Percentiles rank a stretch among this genome's conserved stretches.
Evolutionary conservation across 2,329 filamentous ascomycete species (phyloP).

Genomic region (Fusarium mexicanum): DNA sequence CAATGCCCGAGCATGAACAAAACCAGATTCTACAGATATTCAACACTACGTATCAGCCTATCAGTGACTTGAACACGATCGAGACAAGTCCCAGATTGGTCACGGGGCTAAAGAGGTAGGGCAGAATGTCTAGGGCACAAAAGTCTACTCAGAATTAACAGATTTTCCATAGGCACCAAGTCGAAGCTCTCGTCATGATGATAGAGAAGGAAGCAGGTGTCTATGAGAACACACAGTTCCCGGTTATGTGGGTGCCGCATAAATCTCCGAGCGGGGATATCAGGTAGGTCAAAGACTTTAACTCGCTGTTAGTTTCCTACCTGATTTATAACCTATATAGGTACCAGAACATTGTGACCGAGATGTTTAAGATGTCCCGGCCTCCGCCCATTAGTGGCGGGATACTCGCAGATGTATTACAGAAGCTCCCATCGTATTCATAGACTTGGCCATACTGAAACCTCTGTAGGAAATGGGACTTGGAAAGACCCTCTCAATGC

Average conservation of each 20-base stretch:
- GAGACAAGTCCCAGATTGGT: neutral
- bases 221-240: neutral
- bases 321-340: neutral
- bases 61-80: neutral
- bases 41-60: neutral
- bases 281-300: neutral
- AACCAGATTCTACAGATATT: neutral
- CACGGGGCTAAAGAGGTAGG: neutral
- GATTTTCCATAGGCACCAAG: neutral
- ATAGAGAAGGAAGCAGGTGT: neutral
- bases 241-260: neutral
- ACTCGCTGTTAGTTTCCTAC: neutral
- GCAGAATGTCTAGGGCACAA: neutral
- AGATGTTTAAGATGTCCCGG: neutral
- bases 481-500: neutral
- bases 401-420: conserved; percentile 45
- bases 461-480: neutral
- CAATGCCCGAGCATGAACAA: neutral
- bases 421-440: neutral
- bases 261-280: neutral
- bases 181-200: conserved; percentile 2
- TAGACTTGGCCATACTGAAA: neutral
- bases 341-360: neutral
- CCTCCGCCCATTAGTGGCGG: conserved; percentile 35
- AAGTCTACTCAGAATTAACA: neutral